Conservation (phyloP, 129 eudicot species). For the Flaveria brownii region DNA sequence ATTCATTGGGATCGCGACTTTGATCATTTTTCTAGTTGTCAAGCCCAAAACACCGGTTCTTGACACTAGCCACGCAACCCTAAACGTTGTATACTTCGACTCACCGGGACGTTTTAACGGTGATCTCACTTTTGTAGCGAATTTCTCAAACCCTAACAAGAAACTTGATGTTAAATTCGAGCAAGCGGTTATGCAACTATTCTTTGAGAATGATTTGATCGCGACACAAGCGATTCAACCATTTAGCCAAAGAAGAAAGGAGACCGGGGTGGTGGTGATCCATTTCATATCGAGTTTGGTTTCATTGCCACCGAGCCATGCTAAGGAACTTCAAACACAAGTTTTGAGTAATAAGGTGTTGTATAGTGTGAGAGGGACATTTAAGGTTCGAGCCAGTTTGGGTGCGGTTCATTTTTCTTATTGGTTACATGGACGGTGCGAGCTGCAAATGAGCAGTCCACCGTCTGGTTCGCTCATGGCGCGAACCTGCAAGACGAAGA, state of each 20-base stretch:
- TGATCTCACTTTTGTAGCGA: conserved; percentile 62
- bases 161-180: conserved; percentile 65
- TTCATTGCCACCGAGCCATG: conserved; percentile 62
- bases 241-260: conserved; percentile 54
- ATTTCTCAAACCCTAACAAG: conserved; percentile 82
- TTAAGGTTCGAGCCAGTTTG: conserved; percentile 58
- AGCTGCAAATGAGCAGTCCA: conserved; percentile 81
- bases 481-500: conserved; percentile 67
- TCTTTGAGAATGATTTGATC: conserved; percentile 44
- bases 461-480: conserved; percentile 68
- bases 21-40: conserved; percentile 53
- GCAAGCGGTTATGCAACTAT: conserved; percentile 50
- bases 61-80: conserved; percentile 66
- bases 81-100: conserved; percentile 66
- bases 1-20: conserved; percentile 59
- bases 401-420: conserved; percentile 67
- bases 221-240: conserved; percentile 63
- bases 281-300: conserved; percentile 78
- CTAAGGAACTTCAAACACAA: conserved; percentile 63
- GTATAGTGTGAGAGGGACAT: conserved; percentile 59
- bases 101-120: conserved; percentile 61
- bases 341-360: conserved; percentile 61
- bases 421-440: conserved; percentile 68
- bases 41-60: conserved; percentile 69
- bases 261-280: conserved; percentile 46